Evolutionary conservation across 73 alveolate species (phyloP), one percentile per base, ranked within the genome.

Genomic region (Halteria grandinella): DNA sequence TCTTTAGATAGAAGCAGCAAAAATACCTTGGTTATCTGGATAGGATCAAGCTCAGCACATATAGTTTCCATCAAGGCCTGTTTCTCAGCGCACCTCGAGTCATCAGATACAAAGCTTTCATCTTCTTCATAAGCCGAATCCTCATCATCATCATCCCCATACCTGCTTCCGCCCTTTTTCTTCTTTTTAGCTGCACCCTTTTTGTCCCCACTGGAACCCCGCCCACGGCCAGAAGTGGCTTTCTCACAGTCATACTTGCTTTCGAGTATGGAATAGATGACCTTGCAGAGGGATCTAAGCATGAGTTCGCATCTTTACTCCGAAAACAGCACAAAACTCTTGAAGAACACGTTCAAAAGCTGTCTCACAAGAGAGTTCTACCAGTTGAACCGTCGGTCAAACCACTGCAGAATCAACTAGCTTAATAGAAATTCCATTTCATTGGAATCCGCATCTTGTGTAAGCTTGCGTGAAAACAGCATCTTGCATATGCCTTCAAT

Each of bases 401-500:
- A 66, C 80, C 80, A 66, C 43, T 66, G 24, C 23, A 66, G 43
- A 8, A 66, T 66, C 18, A 66, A 57, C 17, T 47, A 27, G 3
- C 62, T 36, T 14, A 66, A 57, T 10, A 66, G 29, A 25, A 44
- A 66, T 39, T 66, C 80, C 15, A 66, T 66, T 23, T 66, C 80
- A 10, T 25, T n/a, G 28, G 43, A 27, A 45, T 45, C 49, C 32
- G 64, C 28, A 0, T 4, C 27, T 2, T 11, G 10, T 39, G 80
- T 44, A 6, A 66, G 43, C 39, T 66, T 66, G 12, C 80, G 6
- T 45, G 69, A 44, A 43, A 66, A 66, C 39, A 66, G 80, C 80
- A 66, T 66, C 21, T 66, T 66, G 29, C 80, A 66, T 18, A 66
- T 66, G 31, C 80, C 80, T 47, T 66, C 80, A 44, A 66, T 66